phyloP scores from a whole-genome alignment of 345 rosid species.

The Populus ilicifolia region DNA sequence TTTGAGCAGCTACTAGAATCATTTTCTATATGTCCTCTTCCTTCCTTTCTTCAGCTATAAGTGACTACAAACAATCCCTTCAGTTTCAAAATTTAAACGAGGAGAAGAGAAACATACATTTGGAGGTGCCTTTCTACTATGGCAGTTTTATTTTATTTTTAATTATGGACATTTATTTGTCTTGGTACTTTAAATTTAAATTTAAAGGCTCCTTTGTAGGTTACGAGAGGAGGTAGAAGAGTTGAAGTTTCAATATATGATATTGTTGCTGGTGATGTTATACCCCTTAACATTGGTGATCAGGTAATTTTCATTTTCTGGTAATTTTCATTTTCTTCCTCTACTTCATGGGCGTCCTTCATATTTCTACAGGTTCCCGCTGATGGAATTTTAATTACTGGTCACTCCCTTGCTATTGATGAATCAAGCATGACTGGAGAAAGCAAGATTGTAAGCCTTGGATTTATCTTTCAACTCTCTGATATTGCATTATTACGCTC shows the following conservation, averaged over 20 bases:
- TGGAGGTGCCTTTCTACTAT: slow-evolving; percentile 53
- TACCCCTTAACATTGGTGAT: slow-evolving; percentile 94
- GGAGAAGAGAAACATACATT: slow-evolving; percentile 88
- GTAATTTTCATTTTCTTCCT: background rate
- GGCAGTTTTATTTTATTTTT: background rate
- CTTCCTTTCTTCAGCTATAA: slow-evolving; percentile 55
- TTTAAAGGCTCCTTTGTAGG: slow-evolving; percentile 37
- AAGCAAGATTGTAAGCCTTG: slow-evolving; percentile 73
- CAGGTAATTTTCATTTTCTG: slow-evolving; percentile 43
- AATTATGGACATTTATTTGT: background rate
- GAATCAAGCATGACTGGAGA: slow-evolving; percentile 99
- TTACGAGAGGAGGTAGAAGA: slow-evolving; percentile 82
- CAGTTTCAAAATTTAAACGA: slow-evolving; percentile 95
- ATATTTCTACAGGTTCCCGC: slow-evolving; percentile 72
- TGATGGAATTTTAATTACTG: slow-evolving; percentile 83
- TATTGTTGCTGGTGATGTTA: slow-evolving; percentile 84
- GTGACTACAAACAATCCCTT: slow-evolving; percentile 96
- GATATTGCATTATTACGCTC: background rate
- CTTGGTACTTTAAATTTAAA: background rate
- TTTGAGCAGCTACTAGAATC: background rate
- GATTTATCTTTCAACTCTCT: slow-evolving; percentile 3
- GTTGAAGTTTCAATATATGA: slow-evolving; percentile 86
- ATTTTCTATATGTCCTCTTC: background rate
- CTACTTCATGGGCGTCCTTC: background rate
- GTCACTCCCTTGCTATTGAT: slow-evolving; percentile 92